Base-by-base conservation (phyloP, 2,329 filamentous ascomycete species). In the Fusarium anguioides region DNA sequence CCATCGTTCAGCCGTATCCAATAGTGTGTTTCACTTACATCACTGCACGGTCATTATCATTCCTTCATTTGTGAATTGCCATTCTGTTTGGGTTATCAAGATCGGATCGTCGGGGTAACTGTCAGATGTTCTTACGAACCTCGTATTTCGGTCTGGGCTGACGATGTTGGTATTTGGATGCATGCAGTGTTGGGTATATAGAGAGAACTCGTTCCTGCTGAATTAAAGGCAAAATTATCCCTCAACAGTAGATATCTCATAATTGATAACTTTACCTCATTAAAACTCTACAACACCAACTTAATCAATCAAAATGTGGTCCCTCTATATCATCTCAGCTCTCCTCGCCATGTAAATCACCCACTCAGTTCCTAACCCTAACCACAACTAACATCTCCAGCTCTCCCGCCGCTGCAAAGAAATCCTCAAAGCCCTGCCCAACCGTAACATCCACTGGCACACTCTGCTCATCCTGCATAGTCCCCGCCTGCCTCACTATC, bases 401-500 rank as follows among this genome's bases (percentile, higher is more conserved):
- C 18, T 36, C 58, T 23, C 45, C 49, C 18, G 17, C 59, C 33
- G 26, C 41, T 7, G 66, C 66, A 24, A 49, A 56, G 18, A 52
- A 60, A 37, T 15, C 35, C 36, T 7, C 37, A 23, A 59, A 57
- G 2, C 51, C 55, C 8, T 80, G 78, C 40, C 78, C 78, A 33
- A 79, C 77, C 21, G 70, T 78, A 15, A 78, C 75, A 12, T 63
- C 70, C 29, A 78, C 76, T 1, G 65, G 68, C 14, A 64, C 74
- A 18, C 52, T 76, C 39, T 80, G 78, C 68, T 65, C 71, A 18
- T 78, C 76, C 7, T 80, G 78, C 60, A 14, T 68, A 8, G 54
- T 74, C n/a, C 67, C 64, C 12, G 65, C 67, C 5, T 80, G 78
- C 60, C 57, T 80, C 37, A 54, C 29, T 24, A 45, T 76, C 21